Evolutionary conservation across 345 rosid species (phyloP).

Genomic region (Xanthoceras sorbifolium): DNA sequence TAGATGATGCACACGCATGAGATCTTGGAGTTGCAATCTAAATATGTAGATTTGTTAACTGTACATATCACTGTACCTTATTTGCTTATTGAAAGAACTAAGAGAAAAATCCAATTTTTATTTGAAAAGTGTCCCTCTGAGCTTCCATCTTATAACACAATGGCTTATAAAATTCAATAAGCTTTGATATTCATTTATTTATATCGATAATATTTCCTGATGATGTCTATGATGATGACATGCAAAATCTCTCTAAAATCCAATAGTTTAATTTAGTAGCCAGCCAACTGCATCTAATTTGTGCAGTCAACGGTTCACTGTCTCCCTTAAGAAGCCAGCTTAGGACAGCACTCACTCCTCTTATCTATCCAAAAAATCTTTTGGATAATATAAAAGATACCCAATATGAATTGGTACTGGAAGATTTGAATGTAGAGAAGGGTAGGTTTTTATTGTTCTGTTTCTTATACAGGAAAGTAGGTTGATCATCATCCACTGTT

Average conservation of each 20-base stretch:
- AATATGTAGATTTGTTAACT: conserved; percentile 11
- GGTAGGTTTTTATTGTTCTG: neutral
- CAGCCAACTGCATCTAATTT: conserved; percentile 23
- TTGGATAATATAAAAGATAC: conserved; percentile 6
- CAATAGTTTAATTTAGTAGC: conserved; percentile 20
- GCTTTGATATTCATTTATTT: neutral
- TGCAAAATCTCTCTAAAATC: conserved; percentile 27
- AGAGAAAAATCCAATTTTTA: neutral
- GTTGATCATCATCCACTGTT: conserved; percentile 30
- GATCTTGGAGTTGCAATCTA: conserved; percentile 22
- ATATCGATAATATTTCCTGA: neutral
- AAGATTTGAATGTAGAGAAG: neutral
- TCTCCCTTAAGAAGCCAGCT: conserved; percentile 20
- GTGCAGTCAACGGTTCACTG: conserved; percentile 31
- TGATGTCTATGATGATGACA: conserved; percentile 14
- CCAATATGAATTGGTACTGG: neutral
- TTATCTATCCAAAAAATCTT: conserved; percentile 12
- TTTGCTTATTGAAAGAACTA: neutral
- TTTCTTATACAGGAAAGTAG: conserved; percentile 23
- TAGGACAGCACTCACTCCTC: too few relatives aligned
- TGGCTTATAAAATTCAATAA: too few relatives aligned
- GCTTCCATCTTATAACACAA: neutral
- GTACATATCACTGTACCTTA: conserved; percentile 17
- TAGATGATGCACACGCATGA: conserved; percentile 5
- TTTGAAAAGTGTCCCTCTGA: neutral